Percentiles rank a stretch among this genome's conserved stretches.
These are phyloP conservation scores for Heteromeles arbutifolia DNA, from an alignment of 306 rosid genomes.

Conservation along the genomic window DNA sequence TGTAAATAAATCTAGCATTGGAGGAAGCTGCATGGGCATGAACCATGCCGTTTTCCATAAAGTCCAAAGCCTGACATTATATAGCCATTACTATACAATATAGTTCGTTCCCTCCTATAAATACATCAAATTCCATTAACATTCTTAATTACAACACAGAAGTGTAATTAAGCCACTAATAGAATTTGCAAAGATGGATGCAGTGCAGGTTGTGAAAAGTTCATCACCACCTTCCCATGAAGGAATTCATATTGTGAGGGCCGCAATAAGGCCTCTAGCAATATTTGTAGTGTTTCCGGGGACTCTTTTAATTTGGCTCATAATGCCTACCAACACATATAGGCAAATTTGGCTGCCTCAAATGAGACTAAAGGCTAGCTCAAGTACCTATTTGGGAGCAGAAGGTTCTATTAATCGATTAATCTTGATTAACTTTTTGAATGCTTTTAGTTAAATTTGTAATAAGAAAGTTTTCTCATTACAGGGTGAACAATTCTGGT, in stretches of 20 bases:
- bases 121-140: conserved; percentile 13
- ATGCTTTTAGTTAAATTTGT: not conserved
- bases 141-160: not conserved
- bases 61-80: not conserved
- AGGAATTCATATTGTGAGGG: conserved; percentile 11
- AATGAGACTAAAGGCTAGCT: conserved; percentile 14
- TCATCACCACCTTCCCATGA: conserved; percentile 7
- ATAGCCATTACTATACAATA: not conserved
- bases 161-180: not conserved
- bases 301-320: conserved; percentile 40
- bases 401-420: conserved; percentile 35
- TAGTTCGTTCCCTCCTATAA: conserved; percentile 29
- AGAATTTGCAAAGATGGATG: conserved; percentile 16
- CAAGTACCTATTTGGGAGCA: conserved; percentile 39
- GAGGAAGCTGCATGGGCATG: conserved; percentile 12
- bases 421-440: not conserved
- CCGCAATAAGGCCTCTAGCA: conserved; percentile 29
- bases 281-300: conserved; percentile 36
- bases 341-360: conserved; percentile 24
- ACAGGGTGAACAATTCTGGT: conserved; percentile 42
- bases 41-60: conserved; percentile 24
- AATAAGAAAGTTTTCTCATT: not conserved
- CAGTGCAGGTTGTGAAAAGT: not conserved
- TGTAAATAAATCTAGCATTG: not conserved
- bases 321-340: conserved; percentile 51